Conservation (phyloP, 2,329 filamentous ascomycete genomes). For the Curvularia sp. region DNA sequence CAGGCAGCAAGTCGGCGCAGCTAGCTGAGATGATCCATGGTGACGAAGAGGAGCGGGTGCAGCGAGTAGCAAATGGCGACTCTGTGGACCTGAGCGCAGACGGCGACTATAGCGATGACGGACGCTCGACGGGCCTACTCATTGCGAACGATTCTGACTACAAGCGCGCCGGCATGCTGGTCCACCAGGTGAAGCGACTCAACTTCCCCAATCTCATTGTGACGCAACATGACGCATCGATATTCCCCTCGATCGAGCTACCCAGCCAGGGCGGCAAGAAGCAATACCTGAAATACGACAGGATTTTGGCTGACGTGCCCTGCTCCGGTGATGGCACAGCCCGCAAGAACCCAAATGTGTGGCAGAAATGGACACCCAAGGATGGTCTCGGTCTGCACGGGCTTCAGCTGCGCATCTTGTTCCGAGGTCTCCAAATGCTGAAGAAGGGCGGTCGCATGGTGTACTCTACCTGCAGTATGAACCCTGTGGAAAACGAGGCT, state of each 20-base stretch:
- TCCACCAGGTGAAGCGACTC: conserved; percentile 96
- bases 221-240: conserved; percentile 95
- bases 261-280: conserved; percentile 64
- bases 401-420: conserved; percentile 87
- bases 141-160: conserved; percentile 98
- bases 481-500: conserved; percentile 95
- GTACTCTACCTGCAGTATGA: conserved; percentile 99
- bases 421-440: conserved; percentile 91
- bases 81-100: conserved; percentile 63
- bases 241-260: conserved; percentile 93
- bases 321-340: conserved; percentile 95
- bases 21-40: conserved; percentile 91
- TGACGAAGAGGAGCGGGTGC: conserved; percentile 87
- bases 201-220: conserved; percentile 97
- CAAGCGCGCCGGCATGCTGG: conserved; percentile 94
- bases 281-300: conserved; percentile 92
- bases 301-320: conserved; percentile 94
- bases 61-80: conserved; percentile 70
- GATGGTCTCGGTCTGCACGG: conserved; percentile 86
- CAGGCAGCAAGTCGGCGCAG: conserved; percentile 96
- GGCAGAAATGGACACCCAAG: conserved; percentile 91
- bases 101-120: conserved; percentile 72
- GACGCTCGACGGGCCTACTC: conserved; percentile 86
- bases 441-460: conserved; percentile 94
- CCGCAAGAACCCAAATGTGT: conserved; percentile 91